Conservation (phyloP, 345 rosid species). For the Hibiscus tridactylites region DNA sequence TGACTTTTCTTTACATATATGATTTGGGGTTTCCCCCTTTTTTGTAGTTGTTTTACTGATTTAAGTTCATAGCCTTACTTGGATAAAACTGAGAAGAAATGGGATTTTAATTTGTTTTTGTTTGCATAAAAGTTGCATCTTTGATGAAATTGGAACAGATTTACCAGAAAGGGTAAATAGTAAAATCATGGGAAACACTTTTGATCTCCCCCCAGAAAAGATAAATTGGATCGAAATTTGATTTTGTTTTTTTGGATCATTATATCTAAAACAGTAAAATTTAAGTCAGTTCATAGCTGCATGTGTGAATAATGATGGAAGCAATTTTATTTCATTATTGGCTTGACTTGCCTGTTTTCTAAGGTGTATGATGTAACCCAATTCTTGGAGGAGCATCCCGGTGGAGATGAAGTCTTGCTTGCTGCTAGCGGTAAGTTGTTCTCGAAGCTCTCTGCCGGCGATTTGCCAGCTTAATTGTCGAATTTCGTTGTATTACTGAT, state of each 20-base stretch:
- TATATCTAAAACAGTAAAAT: too few species aligned
- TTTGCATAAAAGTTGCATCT: background rate
- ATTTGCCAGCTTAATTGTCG: background rate
- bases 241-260: too few species aligned
- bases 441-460: background rate
- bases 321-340: background rate
- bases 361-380: conserved; percentile 76
- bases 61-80: background rate
- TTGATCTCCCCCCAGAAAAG: background rate
- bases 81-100: background rate
- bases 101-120: background rate
- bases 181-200: background rate
- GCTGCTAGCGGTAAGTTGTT: conserved; percentile 54
- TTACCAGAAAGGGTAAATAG: background rate
- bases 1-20: background rate
- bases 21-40: background rate
- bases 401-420: conserved; percentile 73
- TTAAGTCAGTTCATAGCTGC: too few species aligned
- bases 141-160: background rate
- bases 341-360: background rate
- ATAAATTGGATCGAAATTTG: too few species aligned
- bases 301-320: background rate
- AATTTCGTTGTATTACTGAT: background rate
- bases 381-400: conserved; percentile 84
- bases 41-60: background rate